Conservation (phyloP, 192 early-diverging fungal genomes). For the Coemansia interrupta region DNA sequence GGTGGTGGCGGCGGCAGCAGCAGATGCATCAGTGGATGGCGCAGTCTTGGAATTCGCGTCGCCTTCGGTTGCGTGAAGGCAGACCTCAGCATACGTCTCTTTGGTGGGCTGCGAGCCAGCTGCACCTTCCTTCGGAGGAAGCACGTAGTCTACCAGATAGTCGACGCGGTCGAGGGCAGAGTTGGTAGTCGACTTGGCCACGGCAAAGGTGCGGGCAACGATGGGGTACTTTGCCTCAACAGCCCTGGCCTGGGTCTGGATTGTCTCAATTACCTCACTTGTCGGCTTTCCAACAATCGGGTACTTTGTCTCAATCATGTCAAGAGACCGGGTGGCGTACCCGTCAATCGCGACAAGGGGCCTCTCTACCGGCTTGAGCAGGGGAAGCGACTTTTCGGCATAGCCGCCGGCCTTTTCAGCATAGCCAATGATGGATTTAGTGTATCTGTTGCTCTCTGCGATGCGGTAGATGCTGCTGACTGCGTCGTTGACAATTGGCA, state of each 20-base stretch:
- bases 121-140: slow-evolving; percentile 17
- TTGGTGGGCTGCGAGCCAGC: slow-evolving; percentile 3
- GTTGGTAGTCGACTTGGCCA: slow-evolving; percentile 53
- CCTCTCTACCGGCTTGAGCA: slow-evolving; percentile 51
- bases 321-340: slow-evolving; percentile 63
- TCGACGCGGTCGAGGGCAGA: slow-evolving; percentile 59
- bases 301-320: slow-evolving; percentile 58
- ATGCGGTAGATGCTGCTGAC: slow-evolving; percentile 51
- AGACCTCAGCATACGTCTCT: background rate
- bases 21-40: background rate
- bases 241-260: slow-evolving; percentile 46
- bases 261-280: slow-evolving; percentile 56
- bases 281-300: slow-evolving; percentile 63
- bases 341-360: slow-evolving; percentile 59
- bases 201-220: slow-evolving; percentile 57
- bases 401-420: slow-evolving; percentile 45
- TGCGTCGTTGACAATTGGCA: slow-evolving; percentile 57
- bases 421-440: slow-evolving; percentile 34
- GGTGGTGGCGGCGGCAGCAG: slow-evolving; percentile 3
- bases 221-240: slow-evolving; percentile 49
- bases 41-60: background rate
- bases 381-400: slow-evolving; percentile 40
- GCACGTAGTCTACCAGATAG: slow-evolving; percentile 58
- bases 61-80: background rate
- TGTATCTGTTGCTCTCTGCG: slow-evolving; percentile 51